Evolutionary conservation across 352 stramenopile species (phyloP), one percentile per base, ranked within the genome.

Genomic region (Phytophthora hibernalis): DNA sequence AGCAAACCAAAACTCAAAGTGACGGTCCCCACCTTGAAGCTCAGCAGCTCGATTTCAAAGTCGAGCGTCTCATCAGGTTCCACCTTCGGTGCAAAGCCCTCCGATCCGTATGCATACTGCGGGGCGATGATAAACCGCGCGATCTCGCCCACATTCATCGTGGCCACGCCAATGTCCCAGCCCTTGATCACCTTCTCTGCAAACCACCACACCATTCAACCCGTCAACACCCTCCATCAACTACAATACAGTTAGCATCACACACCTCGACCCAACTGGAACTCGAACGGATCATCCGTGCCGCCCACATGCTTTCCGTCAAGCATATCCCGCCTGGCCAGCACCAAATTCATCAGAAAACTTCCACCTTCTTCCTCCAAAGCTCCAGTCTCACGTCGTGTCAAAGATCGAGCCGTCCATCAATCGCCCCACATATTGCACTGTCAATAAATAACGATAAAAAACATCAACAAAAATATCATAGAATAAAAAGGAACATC

Each of bases 331-430:
- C 85, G 85, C 15, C 87, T 95, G 49, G 47, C 4, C 15, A 52
- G 54, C 15, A 42, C 8, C 18, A 56, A 35, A 30, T 16, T 8
- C 37, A 21, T 44, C 18, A 55, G 22, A 42, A 58, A 37, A 22
- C 22, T 6, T 54, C 7, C 15, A 54, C n/a, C 10, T 13, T 21
- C 21, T 6, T 9, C 28, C 12, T 11, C 16, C 6, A 18, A 18
- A 45, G 26, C 15, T 24, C 1, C 26, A 53, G 5, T 43, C 78
- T 59, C 61, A 93, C 87, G 84, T 91, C 15, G 87, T 96, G 65
- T 96, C 87, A 55, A 96, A 96, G 63, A 96, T 96, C 16, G 87
- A 96, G 20, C 87, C 85, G 54, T 96, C 87, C 63, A 89, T 72
- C 11, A 94, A 65, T 6, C 85, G 79, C 0, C 87, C 87, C 47